phyloP scores from a whole-genome alignment of 176 grass and related monocot species.

The Puccinellia tenuiflora region DNA sequence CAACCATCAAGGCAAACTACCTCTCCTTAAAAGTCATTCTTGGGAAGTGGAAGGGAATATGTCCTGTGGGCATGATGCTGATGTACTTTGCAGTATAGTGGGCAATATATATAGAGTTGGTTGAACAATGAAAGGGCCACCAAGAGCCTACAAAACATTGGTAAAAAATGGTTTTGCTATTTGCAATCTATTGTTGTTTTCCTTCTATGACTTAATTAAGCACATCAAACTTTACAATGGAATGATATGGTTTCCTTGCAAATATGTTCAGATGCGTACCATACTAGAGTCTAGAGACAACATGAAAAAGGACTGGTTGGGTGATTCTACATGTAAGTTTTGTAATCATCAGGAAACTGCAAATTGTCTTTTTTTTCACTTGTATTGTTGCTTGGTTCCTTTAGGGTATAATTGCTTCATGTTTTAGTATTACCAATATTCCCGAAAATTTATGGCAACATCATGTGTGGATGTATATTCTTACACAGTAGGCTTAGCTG shows the following conservation, averaged over 20 bases:
- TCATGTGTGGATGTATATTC: neutral
- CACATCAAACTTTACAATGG: neutral
- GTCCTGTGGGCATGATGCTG: neutral
- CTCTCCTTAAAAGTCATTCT: neutral
- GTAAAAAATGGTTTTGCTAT: neutral
- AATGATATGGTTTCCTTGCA: neutral
- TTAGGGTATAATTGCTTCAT: neutral
- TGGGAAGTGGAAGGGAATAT: neutral
- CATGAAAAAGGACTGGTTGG: neutral
- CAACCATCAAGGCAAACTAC: neutral
- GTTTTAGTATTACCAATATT: neutral
- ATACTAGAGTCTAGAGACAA: neutral
- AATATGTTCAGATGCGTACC: neutral
- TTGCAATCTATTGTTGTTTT: neutral
- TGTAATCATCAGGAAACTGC: neutral
- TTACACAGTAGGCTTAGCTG: neutral
- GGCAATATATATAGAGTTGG: neutral
- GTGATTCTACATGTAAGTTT: neutral
- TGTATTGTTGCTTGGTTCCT: neutral
- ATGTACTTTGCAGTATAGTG: neutral
- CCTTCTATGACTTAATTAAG: neutral
- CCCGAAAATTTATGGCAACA: neutral
- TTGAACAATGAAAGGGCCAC: neutral
- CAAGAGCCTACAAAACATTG: neutral
- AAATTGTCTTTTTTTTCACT: neutral